phyloP scores from a whole-genome alignment of 352 stramenopile genomes.

The Aphanomyces astaci region DNA sequence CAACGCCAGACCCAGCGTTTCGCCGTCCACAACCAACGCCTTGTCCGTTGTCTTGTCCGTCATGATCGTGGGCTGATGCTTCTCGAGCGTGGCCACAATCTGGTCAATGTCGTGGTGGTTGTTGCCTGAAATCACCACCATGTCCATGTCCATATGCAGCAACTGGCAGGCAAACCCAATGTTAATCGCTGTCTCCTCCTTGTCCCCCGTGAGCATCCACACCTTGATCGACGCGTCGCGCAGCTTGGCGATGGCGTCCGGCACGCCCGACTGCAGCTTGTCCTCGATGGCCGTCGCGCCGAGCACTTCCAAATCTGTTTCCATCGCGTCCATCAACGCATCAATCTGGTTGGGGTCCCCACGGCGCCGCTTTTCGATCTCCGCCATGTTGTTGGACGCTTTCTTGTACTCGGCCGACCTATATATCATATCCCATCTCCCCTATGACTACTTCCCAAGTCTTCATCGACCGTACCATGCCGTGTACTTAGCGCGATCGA shows the following conservation, averaged over 20 bases:
- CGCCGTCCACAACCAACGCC: slow-evolving; percentile 69
- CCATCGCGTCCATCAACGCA: slow-evolving; percentile 76
- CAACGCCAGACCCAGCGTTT: slow-evolving; percentile 68
- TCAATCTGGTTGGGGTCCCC: slow-evolving; percentile 77
- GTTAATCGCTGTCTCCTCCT: slow-evolving; percentile 94
- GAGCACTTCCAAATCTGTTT: slow-evolving; percentile 79
- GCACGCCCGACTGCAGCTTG: slow-evolving; percentile 86
- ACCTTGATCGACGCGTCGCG: slow-evolving; percentile 89
- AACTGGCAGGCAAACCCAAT: slow-evolving; percentile 91
- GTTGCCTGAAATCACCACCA: slow-evolving; percentile 71
- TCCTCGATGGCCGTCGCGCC: slow-evolving; percentile 93
- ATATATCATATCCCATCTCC: no score
- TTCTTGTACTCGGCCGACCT: slow-evolving; percentile 43
- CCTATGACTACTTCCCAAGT: no score
- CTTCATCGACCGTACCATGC: slow-evolving; percentile 36
- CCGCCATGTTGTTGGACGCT: slow-evolving; percentile 78
- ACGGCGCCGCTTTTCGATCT: slow-evolving; percentile 69
- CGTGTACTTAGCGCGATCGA: slow-evolving; percentile 55
- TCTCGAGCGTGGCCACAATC: no score
- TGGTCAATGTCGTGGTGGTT: slow-evolving; percentile 38
- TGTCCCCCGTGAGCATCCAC: slow-evolving; percentile 94
- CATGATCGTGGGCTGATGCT: no score
- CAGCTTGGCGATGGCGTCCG: slow-evolving; percentile 89
- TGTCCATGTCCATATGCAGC: slow-evolving; percentile 89
- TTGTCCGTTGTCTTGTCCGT: no score